phyloP scores from a whole-genome alignment of 2,329 filamentous ascomycete species.

The Apiospora sp. region DNA sequence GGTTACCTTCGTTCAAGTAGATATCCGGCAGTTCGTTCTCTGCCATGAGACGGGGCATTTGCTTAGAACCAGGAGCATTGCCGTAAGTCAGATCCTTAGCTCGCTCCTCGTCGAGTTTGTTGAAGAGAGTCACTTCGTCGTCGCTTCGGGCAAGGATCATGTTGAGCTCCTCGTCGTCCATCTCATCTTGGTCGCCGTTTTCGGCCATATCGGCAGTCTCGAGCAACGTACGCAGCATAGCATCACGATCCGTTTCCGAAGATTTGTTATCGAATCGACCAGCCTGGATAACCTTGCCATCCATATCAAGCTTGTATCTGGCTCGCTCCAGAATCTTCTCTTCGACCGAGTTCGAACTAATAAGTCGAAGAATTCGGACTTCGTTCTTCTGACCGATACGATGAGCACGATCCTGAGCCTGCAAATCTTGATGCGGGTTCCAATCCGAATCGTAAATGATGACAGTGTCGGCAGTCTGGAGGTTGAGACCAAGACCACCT shows the following conservation, averaged over 20 bases:
- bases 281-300: conserved; percentile 98
- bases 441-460: conserved; percentile 99
- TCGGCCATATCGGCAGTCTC: conserved; percentile 80
- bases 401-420: conserved; percentile 99
- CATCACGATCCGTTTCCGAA: conserved; percentile 96
- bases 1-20: conserved; percentile 87
- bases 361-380: conserved; percentile 92
- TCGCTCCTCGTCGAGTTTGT: conserved; percentile 82
- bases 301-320: conserved; percentile 98
- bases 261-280: conserved; percentile 99
- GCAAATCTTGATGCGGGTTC: conserved; percentile 99
- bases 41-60: conserved; percentile 79
- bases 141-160: conserved; percentile 91
- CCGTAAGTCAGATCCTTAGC: conserved; percentile 74
- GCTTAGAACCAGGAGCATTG: conserved; percentile 65
- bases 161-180: conserved; percentile 98
- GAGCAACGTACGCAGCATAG: conserved; percentile 91
- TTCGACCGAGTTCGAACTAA: conserved; percentile 96
- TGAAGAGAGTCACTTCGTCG: conserved; percentile 79
- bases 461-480: conserved; percentile 98
- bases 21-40: conserved; percentile 93
- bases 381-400: conserved; percentile 99
- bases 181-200: conserved; percentile 84
- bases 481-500: conserved; percentile 94
- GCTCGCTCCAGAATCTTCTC: conserved; percentile 98